These are phyloP conservation scores for Tulasnella calospora DNA, from an alignment of 768 basidiomycete species.

Conservation along the genomic window DNA sequence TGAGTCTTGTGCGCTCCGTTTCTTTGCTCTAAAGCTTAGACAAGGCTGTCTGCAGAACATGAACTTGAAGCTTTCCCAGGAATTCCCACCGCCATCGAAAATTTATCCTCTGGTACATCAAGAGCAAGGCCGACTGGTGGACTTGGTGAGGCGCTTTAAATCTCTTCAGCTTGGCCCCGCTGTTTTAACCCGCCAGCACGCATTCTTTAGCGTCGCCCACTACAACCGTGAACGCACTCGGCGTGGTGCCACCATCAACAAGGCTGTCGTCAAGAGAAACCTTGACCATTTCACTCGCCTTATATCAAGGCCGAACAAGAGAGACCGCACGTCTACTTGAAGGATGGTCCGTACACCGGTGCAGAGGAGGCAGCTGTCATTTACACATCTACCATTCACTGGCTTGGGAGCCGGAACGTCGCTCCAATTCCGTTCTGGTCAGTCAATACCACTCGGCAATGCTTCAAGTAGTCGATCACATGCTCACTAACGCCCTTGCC, in stretches of 20 bases:
- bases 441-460: conserved; percentile 51
- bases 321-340: conserved; percentile 95
- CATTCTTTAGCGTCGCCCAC: conserved; percentile 68
- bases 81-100: conserved; percentile 99
- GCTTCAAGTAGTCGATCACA: too few relatives aligned
- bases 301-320: conserved; percentile 99
- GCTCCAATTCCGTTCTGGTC: conserved; percentile 98
- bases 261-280: conserved; percentile 99
- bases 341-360: conserved; percentile 98
- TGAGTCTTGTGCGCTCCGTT: conserved; percentile 21
- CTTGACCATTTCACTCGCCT: conserved; percentile 91
- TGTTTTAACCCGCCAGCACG: conserved; percentile 5
- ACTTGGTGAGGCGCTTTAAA: conserved; percentile 57
- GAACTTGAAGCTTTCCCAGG: conserved; percentile 94
- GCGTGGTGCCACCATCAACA: conserved; percentile 94
- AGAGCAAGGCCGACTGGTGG: conserved; percentile 99
- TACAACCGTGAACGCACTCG: conserved; percentile 97
- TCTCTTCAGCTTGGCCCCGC: background rate
- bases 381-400: conserved; percentile 97
- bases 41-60: conserved; percentile 51
- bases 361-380: conserved; percentile 98
- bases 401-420: conserved; percentile 97
- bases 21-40: background rate
- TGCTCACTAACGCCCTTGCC: background rate
- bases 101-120: conserved; percentile 97